phyloP scores from a whole-genome alignment of 441 rosid genomes.

The Croton laevigatus region DNA sequence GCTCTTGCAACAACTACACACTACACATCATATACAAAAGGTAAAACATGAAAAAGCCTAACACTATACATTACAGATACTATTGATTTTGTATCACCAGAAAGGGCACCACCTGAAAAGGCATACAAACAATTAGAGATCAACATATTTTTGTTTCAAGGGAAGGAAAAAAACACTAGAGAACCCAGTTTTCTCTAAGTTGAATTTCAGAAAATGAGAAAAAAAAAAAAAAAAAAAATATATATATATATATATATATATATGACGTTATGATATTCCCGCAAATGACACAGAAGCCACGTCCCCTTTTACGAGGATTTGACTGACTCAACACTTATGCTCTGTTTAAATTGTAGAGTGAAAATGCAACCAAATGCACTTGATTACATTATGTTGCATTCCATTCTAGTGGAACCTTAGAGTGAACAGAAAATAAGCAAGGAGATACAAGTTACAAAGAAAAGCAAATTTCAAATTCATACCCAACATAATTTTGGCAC shows the following conservation, averaged over 20 bases:
- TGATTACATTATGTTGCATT: no score
- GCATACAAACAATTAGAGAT: neutral
- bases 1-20: no score
- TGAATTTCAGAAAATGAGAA: no score
- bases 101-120: conserved; percentile 91
- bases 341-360: no score
- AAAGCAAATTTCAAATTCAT: conserved; percentile 24
- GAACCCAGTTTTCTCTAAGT: no score
- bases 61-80: conserved; percentile 1
- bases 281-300: neutral
- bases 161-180: no score
- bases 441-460: neutral
- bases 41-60: neutral
- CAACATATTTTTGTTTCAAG: neutral
- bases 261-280: no score
- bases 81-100: conserved; percentile 52
- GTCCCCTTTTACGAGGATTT: neutral
- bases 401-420: no score
- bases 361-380: no score
- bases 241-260: no score
- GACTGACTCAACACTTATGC: no score
- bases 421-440: neutral
- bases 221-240: no score
- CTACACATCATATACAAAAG: conserved; percentile 6
- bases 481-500: conserved; percentile 99